These are phyloP conservation scores for Solanum medicagineum DNA, from an alignment of 257 asterid species.

Conservation along the genomic window DNA sequence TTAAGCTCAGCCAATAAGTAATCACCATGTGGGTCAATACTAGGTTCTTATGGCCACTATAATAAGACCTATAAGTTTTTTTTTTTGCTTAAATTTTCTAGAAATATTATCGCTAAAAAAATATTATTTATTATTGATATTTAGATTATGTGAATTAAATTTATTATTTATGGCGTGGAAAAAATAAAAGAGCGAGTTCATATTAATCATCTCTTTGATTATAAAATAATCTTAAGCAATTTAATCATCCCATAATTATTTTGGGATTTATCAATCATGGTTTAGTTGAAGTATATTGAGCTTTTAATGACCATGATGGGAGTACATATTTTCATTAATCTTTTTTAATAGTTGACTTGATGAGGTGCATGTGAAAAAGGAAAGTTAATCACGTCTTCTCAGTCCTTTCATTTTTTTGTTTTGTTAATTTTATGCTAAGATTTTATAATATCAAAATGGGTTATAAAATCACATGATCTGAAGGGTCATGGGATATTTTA, in stretches of 20 bases:
- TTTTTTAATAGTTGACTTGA: constrained; percentile 15
- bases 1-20: neutral
- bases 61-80: too few relatives aligned
- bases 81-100: too few relatives aligned
- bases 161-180: too few relatives aligned
- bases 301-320: neutral
- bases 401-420: neutral
- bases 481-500: neutral
- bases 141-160: too few relatives aligned
- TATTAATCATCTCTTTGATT: too few relatives aligned
- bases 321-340: neutral
- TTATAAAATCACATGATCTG: neutral
- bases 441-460: neutral
- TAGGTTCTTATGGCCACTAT: neutral
- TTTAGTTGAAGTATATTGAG: neutral
- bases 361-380: constrained; percentile 6
- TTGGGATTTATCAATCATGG: neutral
- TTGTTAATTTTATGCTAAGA: neutral
- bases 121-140: too few relatives aligned
- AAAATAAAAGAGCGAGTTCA: too few relatives aligned
- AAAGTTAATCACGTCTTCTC: constrained; percentile 12
- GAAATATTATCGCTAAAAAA: too few relatives aligned
- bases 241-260: too few relatives aligned
- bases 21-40: neutral
- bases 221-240: too few relatives aligned